Conservation (phyloP, 139 green algal genomes). For the Closterium sp. region DNA sequence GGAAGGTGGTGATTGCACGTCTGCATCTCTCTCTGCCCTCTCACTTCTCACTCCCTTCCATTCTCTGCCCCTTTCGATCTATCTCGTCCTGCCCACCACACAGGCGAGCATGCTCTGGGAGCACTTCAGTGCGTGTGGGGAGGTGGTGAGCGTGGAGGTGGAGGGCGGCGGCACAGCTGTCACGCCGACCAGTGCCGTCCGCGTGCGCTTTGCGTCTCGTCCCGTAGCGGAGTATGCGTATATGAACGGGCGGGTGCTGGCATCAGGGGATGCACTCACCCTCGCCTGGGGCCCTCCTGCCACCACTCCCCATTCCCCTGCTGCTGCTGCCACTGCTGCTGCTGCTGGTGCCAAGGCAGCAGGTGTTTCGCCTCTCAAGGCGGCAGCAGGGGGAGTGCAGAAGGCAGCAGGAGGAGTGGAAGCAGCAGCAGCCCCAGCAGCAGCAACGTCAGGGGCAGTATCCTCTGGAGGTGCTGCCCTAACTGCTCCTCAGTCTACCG, state of each 20-base stretch:
- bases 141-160: constrained; percentile 26
- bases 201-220: constrained; percentile 23
- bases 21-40: too few relatives aligned
- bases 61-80: not conserved
- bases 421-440: not conserved
- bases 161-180: constrained; percentile 3
- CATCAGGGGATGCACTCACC: not conserved
- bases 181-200: not conserved
- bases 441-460: not conserved
- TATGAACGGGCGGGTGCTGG: constrained; percentile 18
- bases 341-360: not conserved
- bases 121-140: constrained; percentile 33
- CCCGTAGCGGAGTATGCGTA: constrained; percentile 26
- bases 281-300: constrained; percentile 30
- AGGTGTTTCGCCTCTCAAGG: not conserved
- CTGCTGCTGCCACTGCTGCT: too few relatives aligned
- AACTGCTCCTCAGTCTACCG: not conserved
- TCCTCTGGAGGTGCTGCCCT: not conserved
- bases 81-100: not conserved
- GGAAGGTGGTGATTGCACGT: too few relatives aligned
- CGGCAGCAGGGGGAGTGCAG: not conserved
- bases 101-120: constrained; percentile 16
- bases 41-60: too few relatives aligned
- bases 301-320: not conserved
- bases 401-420: not conserved